Percentiles rank a stretch among this genome's conserved stretches.
Evolutionary conservation across 2,329 filamentous ascomycete species (phyloP).

Genomic region (Sporothrix pallida): DNA sequence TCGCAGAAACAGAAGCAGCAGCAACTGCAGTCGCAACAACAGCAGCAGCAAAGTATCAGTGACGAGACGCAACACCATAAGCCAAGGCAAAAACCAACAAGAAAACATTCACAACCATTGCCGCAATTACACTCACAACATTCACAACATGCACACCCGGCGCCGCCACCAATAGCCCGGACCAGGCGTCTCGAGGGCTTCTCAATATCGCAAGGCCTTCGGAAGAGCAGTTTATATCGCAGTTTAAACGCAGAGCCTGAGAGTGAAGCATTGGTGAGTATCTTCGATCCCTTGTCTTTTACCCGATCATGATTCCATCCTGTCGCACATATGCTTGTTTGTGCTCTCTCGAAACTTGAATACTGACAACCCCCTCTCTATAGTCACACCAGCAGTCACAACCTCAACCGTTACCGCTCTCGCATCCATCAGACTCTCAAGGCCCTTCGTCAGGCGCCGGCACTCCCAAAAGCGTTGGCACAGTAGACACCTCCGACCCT

Average conservation of each 20-base stretch:
- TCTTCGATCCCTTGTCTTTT: background rate
- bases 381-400: constrained; percentile 9
- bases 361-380: constrained; percentile 7
- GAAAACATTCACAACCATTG: background rate
- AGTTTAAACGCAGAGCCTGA: constrained; percentile 32
- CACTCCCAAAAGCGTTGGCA: constrained; percentile 14
- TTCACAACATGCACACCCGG: constrained; percentile 18
- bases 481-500: background rate
- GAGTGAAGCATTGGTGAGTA: background rate
- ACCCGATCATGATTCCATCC: background rate
- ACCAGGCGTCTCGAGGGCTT: constrained; percentile 3
- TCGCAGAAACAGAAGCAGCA: constrained; percentile 19
- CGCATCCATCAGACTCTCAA: constrained; percentile 7
- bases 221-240: constrained; percentile 27
- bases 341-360: background rate
- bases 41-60: constrained; percentile 18
- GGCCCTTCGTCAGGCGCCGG: constrained; percentile 11
- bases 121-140: background rate
- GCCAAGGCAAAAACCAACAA: background rate
- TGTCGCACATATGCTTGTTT: background rate
- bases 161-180: constrained; percentile 5
- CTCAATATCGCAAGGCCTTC: constrained; percentile 18
- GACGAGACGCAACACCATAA: background rate
- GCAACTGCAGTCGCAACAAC: background rate
- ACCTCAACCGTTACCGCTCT: constrained; percentile 21